Percentiles rank a stretch among this genome's conserved stretches.
These are phyloP conservation scores for Colletotrichum liriopes DNA, from an alignment of 2,329 filamentous ascomycete species.

Conservation along the genomic window DNA sequence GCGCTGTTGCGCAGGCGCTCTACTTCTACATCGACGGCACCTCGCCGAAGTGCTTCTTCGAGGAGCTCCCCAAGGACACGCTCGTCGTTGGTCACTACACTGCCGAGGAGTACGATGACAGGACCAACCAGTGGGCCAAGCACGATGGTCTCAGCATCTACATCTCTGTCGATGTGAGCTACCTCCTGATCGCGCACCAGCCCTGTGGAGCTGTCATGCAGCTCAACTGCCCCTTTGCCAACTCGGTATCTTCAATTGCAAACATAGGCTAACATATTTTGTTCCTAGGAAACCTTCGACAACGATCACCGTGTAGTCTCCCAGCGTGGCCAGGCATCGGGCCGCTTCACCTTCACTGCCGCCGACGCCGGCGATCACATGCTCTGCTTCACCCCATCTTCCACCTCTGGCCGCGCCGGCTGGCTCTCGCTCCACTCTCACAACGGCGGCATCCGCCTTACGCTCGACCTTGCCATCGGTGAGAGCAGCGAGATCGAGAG, in stretches of 20 bases:
- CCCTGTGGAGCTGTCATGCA: neutral
- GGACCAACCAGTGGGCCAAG: constrained; percentile 76
- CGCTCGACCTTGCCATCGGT: constrained; percentile 92
- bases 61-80: constrained; percentile 97
- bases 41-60: constrained; percentile 94
- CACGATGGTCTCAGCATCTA: constrained; percentile 86
- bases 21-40: constrained; percentile 96
- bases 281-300: constrained; percentile 89
- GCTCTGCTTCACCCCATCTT: constrained; percentile 92
- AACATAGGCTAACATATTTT: constrained; percentile 36
- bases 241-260: constrained; percentile 8
- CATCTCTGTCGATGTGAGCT: constrained; percentile 87
- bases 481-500: constrained; percentile 95
- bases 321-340: constrained; percentile 81
- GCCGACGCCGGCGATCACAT: constrained; percentile 96
- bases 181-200: constrained; percentile 11
- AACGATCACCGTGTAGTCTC: constrained; percentile 97
- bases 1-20: constrained; percentile 80
- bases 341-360: constrained; percentile 96
- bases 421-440: constrained; percentile 79
- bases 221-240: neutral
- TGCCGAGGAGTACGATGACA: constrained; percentile 86
- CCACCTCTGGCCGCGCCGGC: constrained; percentile 76
- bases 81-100: constrained; percentile 94
- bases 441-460: constrained; percentile 86